Conservation (phyloP, 1,284 basidiomycete genomes). For the Boletus semigastroideus region DNA sequence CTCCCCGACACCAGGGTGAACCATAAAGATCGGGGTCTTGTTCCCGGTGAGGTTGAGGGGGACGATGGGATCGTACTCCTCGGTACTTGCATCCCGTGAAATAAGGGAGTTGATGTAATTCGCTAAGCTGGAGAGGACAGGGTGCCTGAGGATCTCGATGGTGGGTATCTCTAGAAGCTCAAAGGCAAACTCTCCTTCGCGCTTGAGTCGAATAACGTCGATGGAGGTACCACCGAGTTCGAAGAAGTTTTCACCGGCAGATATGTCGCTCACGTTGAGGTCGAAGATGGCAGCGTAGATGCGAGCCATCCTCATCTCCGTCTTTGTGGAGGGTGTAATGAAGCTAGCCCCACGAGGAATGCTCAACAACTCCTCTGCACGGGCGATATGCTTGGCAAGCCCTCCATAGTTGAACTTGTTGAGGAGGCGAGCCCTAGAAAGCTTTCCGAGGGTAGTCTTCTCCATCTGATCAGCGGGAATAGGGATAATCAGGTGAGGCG, state of each 20-base stretch:
- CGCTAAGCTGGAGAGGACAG: constrained; percentile 35
- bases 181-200: constrained; percentile 36
- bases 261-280: constrained; percentile 24
- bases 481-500: constrained; percentile 29
- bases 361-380: constrained; percentile 30
- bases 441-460: constrained; percentile 35
- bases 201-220: constrained; percentile 35
- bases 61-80: constrained; percentile 37
- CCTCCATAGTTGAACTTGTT: constrained; percentile 30
- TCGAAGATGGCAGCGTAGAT: constrained; percentile 33
- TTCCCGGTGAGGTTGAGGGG: constrained; percentile 39
- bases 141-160: constrained; percentile 42
- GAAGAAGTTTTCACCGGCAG: constrained; percentile 33
- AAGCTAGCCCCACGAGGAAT: constrained; percentile 27
- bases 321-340: constrained; percentile 26
- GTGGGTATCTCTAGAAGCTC: constrained; percentile 39
- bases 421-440: constrained; percentile 31
- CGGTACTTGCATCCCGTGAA: constrained; percentile 12
- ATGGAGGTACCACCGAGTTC: constrained; percentile 36
- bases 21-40: constrained; percentile 45
- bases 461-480: constrained; percentile 32
- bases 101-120: constrained; percentile 29
- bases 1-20: constrained; percentile 34
- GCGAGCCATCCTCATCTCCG: constrained; percentile 25
- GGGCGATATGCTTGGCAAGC: constrained; percentile 27